phyloP scores from a whole-genome alignment of 2,329 filamentous ascomycete genomes.

The Nemania sp. region DNA sequence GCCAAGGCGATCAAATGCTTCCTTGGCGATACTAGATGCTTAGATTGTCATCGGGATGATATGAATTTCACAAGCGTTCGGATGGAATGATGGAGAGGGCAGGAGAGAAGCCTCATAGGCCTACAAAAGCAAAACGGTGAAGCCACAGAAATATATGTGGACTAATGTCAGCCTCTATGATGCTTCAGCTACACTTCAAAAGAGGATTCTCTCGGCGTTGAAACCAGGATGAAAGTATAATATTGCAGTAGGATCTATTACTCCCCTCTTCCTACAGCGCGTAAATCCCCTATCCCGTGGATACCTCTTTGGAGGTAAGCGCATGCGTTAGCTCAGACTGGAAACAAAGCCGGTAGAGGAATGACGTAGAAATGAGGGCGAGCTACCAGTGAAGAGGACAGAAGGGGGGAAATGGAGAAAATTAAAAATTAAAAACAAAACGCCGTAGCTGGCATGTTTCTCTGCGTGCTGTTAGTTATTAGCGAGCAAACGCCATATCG shows the following conservation, averaged over 20 bases:
- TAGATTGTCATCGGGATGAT: not conserved
- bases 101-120: conserved; percentile 3
- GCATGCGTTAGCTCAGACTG: not conserved
- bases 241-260: not conserved
- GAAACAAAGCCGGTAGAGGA: not conserved
- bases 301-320: not conserved
- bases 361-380: not conserved
- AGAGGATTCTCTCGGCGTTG: no score
- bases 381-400: no score
- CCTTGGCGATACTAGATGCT: not conserved
- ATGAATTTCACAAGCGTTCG: conserved; percentile 1
- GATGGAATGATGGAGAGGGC: conserved; percentile 17
- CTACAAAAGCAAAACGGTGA: conserved; percentile 19
- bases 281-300: no score
- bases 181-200: not conserved
- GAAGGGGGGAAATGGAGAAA: no score
- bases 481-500: not conserved
- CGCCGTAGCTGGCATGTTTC: not conserved
- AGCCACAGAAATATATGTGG: conserved; percentile 17
- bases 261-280: no score
- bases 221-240: not conserved
- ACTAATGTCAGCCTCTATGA: conserved; percentile 14
- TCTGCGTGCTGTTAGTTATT: not conserved
- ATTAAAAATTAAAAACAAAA: no score
- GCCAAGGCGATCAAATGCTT: not conserved